A percentile compares a stretch with the other conserved stretches of the same genome.
These are phyloP conservation scores for Neohortaea acidophila DNA, from an alignment of 495 filamentous ascomycete genomes.

Conservation along the genomic window DNA sequence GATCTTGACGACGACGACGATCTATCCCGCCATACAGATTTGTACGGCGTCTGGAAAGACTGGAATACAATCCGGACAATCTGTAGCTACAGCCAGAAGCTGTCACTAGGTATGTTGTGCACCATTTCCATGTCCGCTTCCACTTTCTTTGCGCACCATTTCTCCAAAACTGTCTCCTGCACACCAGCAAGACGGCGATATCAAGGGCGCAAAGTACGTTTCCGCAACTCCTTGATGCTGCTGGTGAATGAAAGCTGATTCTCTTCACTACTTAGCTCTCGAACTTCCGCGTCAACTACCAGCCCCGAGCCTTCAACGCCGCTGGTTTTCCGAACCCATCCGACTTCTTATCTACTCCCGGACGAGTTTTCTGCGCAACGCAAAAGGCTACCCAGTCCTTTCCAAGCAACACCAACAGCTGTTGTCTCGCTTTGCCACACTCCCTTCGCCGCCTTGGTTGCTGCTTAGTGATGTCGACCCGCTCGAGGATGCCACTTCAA, in stretches of 20 bases:
- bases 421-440: slow-evolving; percentile 68
- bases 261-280: slow-evolving; percentile 47
- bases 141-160: background rate
- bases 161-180: background rate
- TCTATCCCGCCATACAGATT: slow-evolving; percentile 36
- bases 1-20: slow-evolving; percentile 28
- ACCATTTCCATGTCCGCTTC: slow-evolving; percentile 10
- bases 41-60: slow-evolving; percentile 74
- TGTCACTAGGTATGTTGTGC: slow-evolving; percentile 66
- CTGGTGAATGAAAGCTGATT: slow-evolving; percentile 1
- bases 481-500: slow-evolving; percentile 35
- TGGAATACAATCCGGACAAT: slow-evolving; percentile 79
- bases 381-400: slow-evolving; percentile 68
- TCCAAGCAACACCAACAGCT: slow-evolving; percentile 63
- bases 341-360: slow-evolving; percentile 57
- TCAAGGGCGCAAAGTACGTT: background rate
- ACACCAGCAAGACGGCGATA: background rate
- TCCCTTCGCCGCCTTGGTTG: slow-evolving; percentile 65
- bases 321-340: slow-evolving; percentile 92
- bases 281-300: slow-evolving; percentile 67
- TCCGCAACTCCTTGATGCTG: background rate
- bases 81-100: slow-evolving; percentile 68
- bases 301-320: slow-evolving; percentile 50
- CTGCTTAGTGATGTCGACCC: slow-evolving; percentile 65
- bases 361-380: slow-evolving; percentile 59